Base-by-base conservation (phyloP, 2,329 filamentous ascomycete genomes). In the Thelonectria blattea region DNA sequence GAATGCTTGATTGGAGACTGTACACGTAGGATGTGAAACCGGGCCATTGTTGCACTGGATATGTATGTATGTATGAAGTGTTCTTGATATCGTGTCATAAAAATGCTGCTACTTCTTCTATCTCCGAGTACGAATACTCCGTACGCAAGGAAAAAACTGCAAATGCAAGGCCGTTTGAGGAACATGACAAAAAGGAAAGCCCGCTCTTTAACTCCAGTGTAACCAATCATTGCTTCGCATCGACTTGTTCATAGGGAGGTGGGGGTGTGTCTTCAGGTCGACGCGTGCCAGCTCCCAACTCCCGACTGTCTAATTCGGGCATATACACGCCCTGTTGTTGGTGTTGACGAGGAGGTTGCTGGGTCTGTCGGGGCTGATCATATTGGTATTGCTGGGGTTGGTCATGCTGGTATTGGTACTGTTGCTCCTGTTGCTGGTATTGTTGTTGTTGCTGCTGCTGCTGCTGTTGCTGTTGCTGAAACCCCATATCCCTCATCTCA, bases 191-290 rank as follows among this genome's bases (percentile, higher is more conserved):
- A 27, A 8, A 17, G 24, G 18, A 15, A 22, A 20, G n/a, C 8
- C 45, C 37, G 18, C 18, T 18, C 43, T 48, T 20, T 18, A 10
- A 7, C 27, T 30, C 27, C 22, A 24, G 22, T 24, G 22, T 30
- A 30, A 6, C 9, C 34, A 37, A 37, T 15, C 34, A 37, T 37
- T 27, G 56, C 52, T 63, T 68, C 58, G 54, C 64, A 47, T 58
- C 58, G 45, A 57, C 56, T 14, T 68, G 59, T 6, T 71, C 65
- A 20, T 71, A 71, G 7, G 65, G 52, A 15, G 68, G 67, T 12
- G 67, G 68, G 12, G 67, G 68, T 39, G 48, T 60, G 37, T 66
- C 65, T n/a, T 57, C 41, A 43, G 17, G 27, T 20, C 45, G 45
- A 43, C 39, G 43, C 18, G 49, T 18, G 22, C 15, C 47, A n/a